Evolutionary conservation across 805 yeast species (phyloP).

Genomic region (Metahyphopichia silvanorum): DNA sequence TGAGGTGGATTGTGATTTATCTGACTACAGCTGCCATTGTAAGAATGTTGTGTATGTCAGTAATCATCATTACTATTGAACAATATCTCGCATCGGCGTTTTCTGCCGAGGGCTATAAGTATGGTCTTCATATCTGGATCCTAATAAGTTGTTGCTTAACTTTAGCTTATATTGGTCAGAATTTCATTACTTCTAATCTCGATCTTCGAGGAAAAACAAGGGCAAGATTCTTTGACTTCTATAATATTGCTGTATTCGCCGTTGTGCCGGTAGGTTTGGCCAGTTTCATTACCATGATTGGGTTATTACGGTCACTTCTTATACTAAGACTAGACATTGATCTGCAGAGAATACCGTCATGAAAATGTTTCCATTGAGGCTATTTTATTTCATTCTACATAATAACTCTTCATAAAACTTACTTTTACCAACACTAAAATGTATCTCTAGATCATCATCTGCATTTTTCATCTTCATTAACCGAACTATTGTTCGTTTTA

Average conservation of each 20-base stretch:
- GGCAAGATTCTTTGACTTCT: constrained; percentile 76
- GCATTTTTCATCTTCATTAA: no score
- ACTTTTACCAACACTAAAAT: no score
- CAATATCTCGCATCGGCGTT: constrained; percentile 64
- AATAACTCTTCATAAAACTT: no score
- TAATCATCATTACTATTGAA: constrained; percentile 67
- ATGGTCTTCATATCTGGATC: constrained; percentile 88
- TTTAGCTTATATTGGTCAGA: constrained; percentile 75
- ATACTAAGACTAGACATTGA: constrained; percentile 67
- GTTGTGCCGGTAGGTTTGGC: constrained; percentile 98
- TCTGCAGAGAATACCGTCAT: no score
- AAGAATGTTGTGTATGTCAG: constrained; percentile 78
- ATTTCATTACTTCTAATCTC: constrained; percentile 78
- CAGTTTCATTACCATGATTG: constrained; percentile 88
- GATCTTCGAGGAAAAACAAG: constrained; percentile 44
- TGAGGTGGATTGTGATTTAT: constrained; percentile 91
- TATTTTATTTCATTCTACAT: no score
- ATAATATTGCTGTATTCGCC: constrained; percentile 89
- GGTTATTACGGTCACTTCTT: constrained; percentile 68
- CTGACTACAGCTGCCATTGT: constrained; percentile 85
- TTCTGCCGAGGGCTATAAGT: constrained; percentile 62
- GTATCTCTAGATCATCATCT: no score
- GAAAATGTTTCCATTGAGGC: no score
- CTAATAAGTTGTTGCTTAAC: constrained; percentile 84
- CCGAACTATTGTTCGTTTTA: no score